A percentile compares a stretch with the other conserved stretches of the same genome.
These are phyloP conservation scores for Plenodomus lindquistii DNA, from an alignment of 2,329 filamentous ascomycete genomes.

Conservation along the genomic window DNA sequence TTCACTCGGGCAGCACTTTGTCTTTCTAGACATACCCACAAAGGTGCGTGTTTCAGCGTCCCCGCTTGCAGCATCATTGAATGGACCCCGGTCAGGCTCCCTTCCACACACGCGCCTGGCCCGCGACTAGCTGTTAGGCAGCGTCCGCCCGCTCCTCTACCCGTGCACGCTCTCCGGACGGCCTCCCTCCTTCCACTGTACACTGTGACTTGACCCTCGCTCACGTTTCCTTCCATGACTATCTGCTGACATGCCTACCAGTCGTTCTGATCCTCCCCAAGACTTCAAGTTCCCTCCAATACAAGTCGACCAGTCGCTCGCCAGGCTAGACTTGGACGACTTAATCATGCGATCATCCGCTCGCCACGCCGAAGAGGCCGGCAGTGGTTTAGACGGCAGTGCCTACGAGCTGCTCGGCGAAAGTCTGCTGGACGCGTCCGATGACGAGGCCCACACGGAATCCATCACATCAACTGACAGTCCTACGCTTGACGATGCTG, in stretches of 20 bases:
- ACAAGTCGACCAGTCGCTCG: slow-evolving; percentile 35
- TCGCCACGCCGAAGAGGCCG: slow-evolving; percentile 28
- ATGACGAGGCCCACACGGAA: slow-evolving; percentile 44
- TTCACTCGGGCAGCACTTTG: not conserved
- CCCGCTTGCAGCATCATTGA: slow-evolving; percentile 12
- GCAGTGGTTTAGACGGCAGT: slow-evolving; percentile 41
- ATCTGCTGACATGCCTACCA: slow-evolving; percentile 36
- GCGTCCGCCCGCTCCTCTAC: slow-evolving; percentile 20
- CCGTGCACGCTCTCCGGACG: slow-evolving; percentile 10
- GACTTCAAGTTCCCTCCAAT: slow-evolving; percentile 38
- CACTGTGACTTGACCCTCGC: slow-evolving; percentile 2
- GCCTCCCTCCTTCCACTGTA: slow-evolving; percentile 11
- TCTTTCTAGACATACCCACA: not conserved
- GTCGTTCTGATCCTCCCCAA: slow-evolving; percentile 29
- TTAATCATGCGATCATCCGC: slow-evolving; percentile 42
- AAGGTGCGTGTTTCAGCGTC: slow-evolving; percentile 9
- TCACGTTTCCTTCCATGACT: slow-evolving; percentile 12
- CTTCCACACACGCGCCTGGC: slow-evolving; percentile 16
- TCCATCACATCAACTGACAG: slow-evolving; percentile 42
- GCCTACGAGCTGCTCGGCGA: slow-evolving; percentile 41
- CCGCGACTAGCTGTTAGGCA: slow-evolving; percentile 28
- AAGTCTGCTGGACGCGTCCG: slow-evolving; percentile 35
- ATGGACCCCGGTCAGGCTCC: not conserved
- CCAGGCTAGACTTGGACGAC: slow-evolving; percentile 37
- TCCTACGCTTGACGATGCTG: slow-evolving; percentile 40